Evolutionary conservation across 2,329 filamentous ascomycete species (phyloP).

Genomic region (Penicillium sp.): DNA sequence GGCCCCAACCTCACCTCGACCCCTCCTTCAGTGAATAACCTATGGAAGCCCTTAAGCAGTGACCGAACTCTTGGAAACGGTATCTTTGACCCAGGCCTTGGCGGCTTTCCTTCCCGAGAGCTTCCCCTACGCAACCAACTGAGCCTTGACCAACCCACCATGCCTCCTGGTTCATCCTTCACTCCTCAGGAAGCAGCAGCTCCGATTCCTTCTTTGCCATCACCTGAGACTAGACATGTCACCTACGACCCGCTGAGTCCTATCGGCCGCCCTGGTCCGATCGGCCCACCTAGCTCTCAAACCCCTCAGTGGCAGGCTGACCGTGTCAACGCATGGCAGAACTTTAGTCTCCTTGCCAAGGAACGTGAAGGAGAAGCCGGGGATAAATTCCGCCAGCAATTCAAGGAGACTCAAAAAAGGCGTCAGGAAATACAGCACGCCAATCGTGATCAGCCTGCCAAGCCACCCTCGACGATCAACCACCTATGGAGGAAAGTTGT

Average conservation of each 20-base stretch:
- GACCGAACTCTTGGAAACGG: conserved; percentile 63
- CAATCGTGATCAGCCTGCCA: conserved; percentile 5
- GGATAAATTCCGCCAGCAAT: conserved; percentile 41
- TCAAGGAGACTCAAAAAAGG: conserved; percentile 38
- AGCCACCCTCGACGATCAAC: background rate
- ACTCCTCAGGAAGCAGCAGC: conserved; percentile 33
- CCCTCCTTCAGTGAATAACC: conserved; percentile 45
- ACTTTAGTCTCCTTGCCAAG: conserved; percentile 42
- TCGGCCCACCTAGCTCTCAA: conserved; percentile 46
- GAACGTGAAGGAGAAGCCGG: conserved; percentile 44
- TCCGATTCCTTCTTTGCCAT: conserved; percentile 37
- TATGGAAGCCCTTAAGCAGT: conserved; percentile 59
- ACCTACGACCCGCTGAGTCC: conserved; percentile 41
- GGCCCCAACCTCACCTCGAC: conserved; percentile 35
- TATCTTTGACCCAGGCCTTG: conserved; percentile 58
- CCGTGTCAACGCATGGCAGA: conserved; percentile 44
- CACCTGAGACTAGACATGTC: conserved; percentile 40
- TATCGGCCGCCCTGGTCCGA: conserved; percentile 46
- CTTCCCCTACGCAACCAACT: conserved; percentile 42
- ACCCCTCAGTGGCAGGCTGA: conserved; percentile 32
- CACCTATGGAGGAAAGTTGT: background rate
- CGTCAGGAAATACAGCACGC: conserved; percentile 9
- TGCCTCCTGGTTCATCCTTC: conserved; percentile 33
- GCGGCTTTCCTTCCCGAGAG: conserved; percentile 49
- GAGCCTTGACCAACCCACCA: conserved; percentile 40